Conservation (phyloP, 1,139 yeast genomes). For the Hyphopichia pseudoburtonii region DNA sequence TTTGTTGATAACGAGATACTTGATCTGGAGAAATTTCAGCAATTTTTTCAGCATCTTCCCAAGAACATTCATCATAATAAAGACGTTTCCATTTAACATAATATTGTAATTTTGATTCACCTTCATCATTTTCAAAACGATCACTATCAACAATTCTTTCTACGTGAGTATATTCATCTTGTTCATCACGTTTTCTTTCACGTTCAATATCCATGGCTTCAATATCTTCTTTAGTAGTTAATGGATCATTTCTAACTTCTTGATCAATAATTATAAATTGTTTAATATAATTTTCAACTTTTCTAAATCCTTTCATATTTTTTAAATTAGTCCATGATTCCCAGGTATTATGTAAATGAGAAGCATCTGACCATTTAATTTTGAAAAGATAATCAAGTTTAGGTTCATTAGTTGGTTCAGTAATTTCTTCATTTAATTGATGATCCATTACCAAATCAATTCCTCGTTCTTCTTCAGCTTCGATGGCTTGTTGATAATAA, state of each 20-base stretch:
- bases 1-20: slow-evolving; percentile 78
- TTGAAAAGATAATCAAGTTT: slow-evolving; percentile 61
- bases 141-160: slow-evolving; percentile 90
- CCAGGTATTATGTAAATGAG: slow-evolving; percentile 97
- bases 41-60: slow-evolving; percentile 92
- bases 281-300: slow-evolving; percentile 86
- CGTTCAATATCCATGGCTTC: slow-evolving; percentile 92
- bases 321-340: slow-evolving; percentile 65
- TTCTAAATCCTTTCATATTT: slow-evolving; percentile 70
- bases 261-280: slow-evolving; percentile 72
- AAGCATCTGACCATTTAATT: slow-evolving; percentile 84
- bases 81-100: slow-evolving; percentile 92
- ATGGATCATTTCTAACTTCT: slow-evolving; percentile 74
- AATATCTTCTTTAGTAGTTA: slow-evolving; percentile 82
- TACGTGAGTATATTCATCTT: slow-evolving; percentile 78
- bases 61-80: slow-evolving; percentile 92
- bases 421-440: slow-evolving; percentile 36
- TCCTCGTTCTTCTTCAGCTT: slow-evolving; percentile 40
- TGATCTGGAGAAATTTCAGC: slow-evolving; percentile 82
- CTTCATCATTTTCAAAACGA: slow-evolving; percentile 65
- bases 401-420: slow-evolving; percentile 49
- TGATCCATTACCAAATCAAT: slow-evolving; percentile 59
- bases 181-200: slow-evolving; percentile 81
- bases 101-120: slow-evolving; percentile 70
- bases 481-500: slow-evolving; percentile 35